Evolutionary conservation across 768 basidiomycete species (phyloP).

Genomic region (Pleurotus djamor): DNA sequence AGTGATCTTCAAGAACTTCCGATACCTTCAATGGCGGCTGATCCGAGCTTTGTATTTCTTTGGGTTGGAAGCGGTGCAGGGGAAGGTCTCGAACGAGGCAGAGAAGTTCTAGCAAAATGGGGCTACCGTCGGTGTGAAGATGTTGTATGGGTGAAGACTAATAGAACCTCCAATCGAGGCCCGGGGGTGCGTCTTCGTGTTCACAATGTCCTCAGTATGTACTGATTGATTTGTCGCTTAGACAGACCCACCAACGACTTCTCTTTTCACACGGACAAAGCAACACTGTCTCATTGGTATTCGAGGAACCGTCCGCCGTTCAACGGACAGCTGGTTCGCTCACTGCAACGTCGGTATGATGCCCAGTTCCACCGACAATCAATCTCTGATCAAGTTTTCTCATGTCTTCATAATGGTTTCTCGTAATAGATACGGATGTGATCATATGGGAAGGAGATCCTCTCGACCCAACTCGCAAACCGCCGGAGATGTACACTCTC

Average conservation of each 20-base stretch:
- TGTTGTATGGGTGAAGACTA: conserved; percentile 98
- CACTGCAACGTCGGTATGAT: conserved; percentile 94
- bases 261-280: conserved; percentile 85
- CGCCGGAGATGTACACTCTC: conserved; percentile 93
- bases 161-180: conserved; percentile 65
- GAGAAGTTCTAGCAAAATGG: conserved; percentile 91
- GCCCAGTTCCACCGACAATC: conserved; percentile 3
- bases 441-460: conserved; percentile 96
- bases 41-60: conserved; percentile 91
- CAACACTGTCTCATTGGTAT: conserved; percentile 98
- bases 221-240: conserved; percentile 22
- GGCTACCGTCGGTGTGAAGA: conserved; percentile 95
- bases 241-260: conserved; percentile 85
- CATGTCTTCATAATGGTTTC: not conserved
- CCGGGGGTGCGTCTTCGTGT: conserved; percentile 56
- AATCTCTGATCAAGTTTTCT: not conserved
- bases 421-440: conserved; percentile 83
- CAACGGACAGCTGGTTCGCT: conserved; percentile 94
- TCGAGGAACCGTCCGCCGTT: conserved; percentile 91
- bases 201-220: not conserved
- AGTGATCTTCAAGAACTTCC: conserved; percentile 80
- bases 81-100: conserved; percentile 87
- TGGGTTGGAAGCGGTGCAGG: conserved; percentile 94
- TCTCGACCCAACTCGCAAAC: conserved; percentile 79
- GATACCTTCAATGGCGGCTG: conserved; percentile 78